Conservation (phyloP, 2,329 filamentous ascomycete genomes). For the Exophiala viscosa region DNA sequence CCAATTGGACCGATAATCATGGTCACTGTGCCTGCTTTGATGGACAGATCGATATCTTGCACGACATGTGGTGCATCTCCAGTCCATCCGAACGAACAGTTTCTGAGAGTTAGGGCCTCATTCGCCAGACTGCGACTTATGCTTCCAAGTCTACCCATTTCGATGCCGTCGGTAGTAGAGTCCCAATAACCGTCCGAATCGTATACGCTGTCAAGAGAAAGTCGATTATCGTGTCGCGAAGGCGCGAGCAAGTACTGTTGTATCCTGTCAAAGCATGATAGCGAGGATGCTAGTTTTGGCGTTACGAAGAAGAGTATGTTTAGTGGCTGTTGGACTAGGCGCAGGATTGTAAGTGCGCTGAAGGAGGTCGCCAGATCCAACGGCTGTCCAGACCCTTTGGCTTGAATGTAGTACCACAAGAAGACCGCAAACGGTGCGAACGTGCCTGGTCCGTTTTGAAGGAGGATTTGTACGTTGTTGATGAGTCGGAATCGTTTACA, state of each 20-base stretch:
- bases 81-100: conserved; percentile 49
- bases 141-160: conserved; percentile 6
- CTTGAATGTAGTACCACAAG: conserved; percentile 17
- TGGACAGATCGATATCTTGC: conserved; percentile 24
- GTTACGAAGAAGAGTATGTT: conserved; percentile 5
- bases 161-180: conserved; percentile 1
- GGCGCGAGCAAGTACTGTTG: conserved; percentile 21
- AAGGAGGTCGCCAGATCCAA: conserved; percentile 16
- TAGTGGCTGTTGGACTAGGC: conserved; percentile 11
- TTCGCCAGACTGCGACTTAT: not conserved
- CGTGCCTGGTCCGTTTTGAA: conserved; percentile 15
- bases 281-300: conserved; percentile 17
- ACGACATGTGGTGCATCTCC: conserved; percentile 37
- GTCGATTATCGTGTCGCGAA: conserved; percentile 16
- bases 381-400: conserved; percentile 3
- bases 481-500: conserved; percentile 39
- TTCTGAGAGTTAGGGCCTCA: conserved; percentile 33
- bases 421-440: conserved; percentile 24
- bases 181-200: not conserved
- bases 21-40: conserved; percentile 21
- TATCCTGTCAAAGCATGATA: conserved; percentile 25
- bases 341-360: conserved; percentile 22
- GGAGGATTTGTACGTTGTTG: conserved; percentile 12
- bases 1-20: conserved; percentile 31
- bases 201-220: conserved; percentile 4